Evolutionary conservation across 176 grass and related monocot species (phyloP).

Genomic region (Carex littledalei): DNA sequence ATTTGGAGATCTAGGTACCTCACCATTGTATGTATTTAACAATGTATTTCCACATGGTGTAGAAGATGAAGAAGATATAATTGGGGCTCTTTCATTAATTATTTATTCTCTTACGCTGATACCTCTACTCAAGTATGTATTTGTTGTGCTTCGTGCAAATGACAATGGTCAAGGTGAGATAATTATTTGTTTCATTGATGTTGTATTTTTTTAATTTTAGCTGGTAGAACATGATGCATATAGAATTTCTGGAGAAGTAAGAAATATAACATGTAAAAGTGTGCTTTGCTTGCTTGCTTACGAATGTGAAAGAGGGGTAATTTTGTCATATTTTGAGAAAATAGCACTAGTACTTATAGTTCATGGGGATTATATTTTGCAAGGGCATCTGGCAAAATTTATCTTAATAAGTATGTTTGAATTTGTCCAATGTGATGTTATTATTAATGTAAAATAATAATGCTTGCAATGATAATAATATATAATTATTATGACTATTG

Average conservation of each 20-base stretch:
- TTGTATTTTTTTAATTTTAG: slow-evolving; percentile 18
- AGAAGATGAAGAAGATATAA: slow-evolving; percentile 64
- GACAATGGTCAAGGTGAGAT: slow-evolving; percentile 86
- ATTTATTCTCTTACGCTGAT: slow-evolving; percentile 97
- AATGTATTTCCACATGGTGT: slow-evolving; percentile 83
- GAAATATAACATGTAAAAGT: neutral
- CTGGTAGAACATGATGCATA: neutral
- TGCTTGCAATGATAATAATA: neutral
- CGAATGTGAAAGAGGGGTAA: neutral
- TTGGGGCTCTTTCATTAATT: slow-evolving; percentile 97
- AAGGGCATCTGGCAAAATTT: neutral
- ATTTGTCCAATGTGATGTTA: neutral
- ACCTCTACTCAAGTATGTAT: slow-evolving; percentile 90
- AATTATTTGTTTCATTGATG: slow-evolving; percentile 7
- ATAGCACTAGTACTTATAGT: neutral
- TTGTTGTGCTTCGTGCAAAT: slow-evolving; percentile 85
- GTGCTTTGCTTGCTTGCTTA: neutral
- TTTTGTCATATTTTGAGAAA: slow-evolving; percentile 2
- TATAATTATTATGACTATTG: neutral
- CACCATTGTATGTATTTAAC: slow-evolving; percentile 90
- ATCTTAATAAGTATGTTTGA: neutral
- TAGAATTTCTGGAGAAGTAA: neutral
- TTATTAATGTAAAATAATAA: neutral
- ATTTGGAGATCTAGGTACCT: slow-evolving; percentile 96
- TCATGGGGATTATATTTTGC: neutral